phyloP scores from a whole-genome alignment of 208 protist genomes.

The Leishmania braziliensis region DNA sequence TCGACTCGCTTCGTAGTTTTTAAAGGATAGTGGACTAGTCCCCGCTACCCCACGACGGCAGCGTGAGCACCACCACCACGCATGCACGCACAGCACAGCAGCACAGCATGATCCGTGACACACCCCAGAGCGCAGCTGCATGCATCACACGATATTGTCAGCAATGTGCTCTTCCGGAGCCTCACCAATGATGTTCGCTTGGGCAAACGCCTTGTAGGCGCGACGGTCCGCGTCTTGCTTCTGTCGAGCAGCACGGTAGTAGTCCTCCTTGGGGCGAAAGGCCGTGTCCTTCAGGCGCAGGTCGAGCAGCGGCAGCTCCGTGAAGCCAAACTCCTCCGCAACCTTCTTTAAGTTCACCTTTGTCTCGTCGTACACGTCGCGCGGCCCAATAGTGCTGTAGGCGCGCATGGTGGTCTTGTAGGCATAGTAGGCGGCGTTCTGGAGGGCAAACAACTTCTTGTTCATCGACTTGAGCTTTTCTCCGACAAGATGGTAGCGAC shows the following conservation, averaged over 20 bases:
- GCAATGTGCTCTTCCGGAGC: conserved; percentile 47
- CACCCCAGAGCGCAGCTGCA: neutral
- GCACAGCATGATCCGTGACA: too few species aligned
- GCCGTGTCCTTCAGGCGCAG: conserved; percentile 70
- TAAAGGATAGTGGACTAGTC: too few species aligned
- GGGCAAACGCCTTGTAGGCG: conserved; percentile 40
- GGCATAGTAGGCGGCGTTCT: conserved; percentile 62
- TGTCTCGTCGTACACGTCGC: conserved; percentile 61
- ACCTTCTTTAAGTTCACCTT: conserved; percentile 50
- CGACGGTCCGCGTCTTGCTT: conserved; percentile 38
- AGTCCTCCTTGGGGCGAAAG: conserved; percentile 81
- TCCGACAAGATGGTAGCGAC: conserved; percentile 43
- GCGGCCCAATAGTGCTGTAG: conserved; percentile 65
- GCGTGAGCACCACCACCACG: neutral
- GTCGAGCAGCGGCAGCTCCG: conserved; percentile 67
- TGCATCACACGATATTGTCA: conserved; percentile 1
- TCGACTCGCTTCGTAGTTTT: neutral
- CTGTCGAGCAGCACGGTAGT: conserved; percentile 51
- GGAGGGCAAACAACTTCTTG: conserved; percentile 62
- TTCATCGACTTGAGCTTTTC: conserved; percentile 67
- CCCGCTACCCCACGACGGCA: neutral
- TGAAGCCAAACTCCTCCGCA: conserved; percentile 77
- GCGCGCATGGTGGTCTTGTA: conserved; percentile 70
- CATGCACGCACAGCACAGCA: neutral
- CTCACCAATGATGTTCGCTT: conserved; percentile 49